phyloP scores from a whole-genome alignment of 345 rosid species.

The Pugionium dolabratum region DNA sequence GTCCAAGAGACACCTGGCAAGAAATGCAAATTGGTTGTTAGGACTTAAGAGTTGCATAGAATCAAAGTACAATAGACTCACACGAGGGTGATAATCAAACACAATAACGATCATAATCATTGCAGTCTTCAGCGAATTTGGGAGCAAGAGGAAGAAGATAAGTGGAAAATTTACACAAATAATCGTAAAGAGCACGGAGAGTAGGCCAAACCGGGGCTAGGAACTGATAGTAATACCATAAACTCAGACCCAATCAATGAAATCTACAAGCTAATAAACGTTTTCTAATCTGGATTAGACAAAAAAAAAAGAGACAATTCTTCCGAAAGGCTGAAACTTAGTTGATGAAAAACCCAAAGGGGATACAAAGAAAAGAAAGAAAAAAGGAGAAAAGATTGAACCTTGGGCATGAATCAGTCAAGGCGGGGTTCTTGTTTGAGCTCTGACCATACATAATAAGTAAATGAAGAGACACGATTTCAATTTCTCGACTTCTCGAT shows the following conservation, averaged over 20 bases:
- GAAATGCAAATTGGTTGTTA: background rate
- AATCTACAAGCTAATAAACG: background rate
- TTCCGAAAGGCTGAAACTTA: conserved; percentile 5
- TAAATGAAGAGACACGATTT: too few relatives aligned
- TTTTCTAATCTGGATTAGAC: background rate
- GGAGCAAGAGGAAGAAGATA: too few relatives aligned
- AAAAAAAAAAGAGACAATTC: conserved; percentile 2
- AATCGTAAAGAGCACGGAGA: too few relatives aligned
- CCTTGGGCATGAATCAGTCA: conserved; percentile 24
- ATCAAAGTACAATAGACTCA: too few relatives aligned
- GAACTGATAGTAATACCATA: background rate
- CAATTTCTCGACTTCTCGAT: too few relatives aligned
- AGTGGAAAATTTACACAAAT: too few relatives aligned
- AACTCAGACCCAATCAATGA: conserved; percentile 7
- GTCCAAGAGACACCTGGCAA: conserved; percentile 51
- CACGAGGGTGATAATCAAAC: too few relatives aligned
- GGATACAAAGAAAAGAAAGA: too few relatives aligned
- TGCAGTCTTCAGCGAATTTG: too few relatives aligned
- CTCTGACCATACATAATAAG: too few relatives aligned
- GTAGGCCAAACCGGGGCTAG: too few relatives aligned
- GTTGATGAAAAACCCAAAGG: background rate
- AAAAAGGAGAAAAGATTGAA: conserved; percentile 16
- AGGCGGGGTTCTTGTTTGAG: conserved; percentile 2
- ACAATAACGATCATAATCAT: too few relatives aligned
- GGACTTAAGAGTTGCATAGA: background rate